A percentile compares a stretch with the other conserved stretches of the same genome.
phyloP scores from a whole-genome alignment of 768 basidiomycete species.

The Lepiota venenata region DNA sequence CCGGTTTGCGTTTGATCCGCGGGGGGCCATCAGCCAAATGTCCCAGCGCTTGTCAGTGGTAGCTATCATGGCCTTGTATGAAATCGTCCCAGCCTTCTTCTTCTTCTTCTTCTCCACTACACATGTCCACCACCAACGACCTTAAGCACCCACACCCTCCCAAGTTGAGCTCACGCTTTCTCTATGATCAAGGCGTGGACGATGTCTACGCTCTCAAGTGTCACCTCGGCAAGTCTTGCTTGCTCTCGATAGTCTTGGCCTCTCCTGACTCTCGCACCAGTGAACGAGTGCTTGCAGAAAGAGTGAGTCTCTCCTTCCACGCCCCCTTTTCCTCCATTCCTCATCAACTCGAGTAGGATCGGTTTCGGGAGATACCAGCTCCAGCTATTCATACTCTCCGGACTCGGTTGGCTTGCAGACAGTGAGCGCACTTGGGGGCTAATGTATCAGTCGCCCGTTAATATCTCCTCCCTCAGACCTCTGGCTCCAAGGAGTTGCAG shows the following conservation, averaged over 20 bases:
- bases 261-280: constrained; percentile 17
- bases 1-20: neutral
- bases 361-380: constrained; percentile 49
- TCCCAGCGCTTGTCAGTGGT: no score
- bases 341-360: constrained; percentile 26
- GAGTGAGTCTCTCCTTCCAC: constrained; percentile 27
- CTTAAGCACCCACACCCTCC: neutral
- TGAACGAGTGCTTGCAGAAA: constrained; percentile 43
- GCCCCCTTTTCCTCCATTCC: neutral
- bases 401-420: constrained; percentile 48
- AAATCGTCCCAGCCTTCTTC: neutral
- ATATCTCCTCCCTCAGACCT: constrained; percentile 23
- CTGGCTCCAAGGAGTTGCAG: constrained; percentile 46
- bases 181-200: constrained; percentile 3
- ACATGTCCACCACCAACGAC: neutral
- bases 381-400: constrained; percentile 43
- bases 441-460: neutral
- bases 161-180: neutral
- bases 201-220: constrained; percentile 10
- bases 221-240: neutral
- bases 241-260: neutral
- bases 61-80: neutral
- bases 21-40: neutral
- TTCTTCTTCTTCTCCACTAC: neutral
- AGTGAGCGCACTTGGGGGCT: constrained; percentile 26